These are phyloP conservation scores for Ilex paraguariensis DNA, from an alignment of 305 asterid genomes.

Conservation along the genomic window DNA sequence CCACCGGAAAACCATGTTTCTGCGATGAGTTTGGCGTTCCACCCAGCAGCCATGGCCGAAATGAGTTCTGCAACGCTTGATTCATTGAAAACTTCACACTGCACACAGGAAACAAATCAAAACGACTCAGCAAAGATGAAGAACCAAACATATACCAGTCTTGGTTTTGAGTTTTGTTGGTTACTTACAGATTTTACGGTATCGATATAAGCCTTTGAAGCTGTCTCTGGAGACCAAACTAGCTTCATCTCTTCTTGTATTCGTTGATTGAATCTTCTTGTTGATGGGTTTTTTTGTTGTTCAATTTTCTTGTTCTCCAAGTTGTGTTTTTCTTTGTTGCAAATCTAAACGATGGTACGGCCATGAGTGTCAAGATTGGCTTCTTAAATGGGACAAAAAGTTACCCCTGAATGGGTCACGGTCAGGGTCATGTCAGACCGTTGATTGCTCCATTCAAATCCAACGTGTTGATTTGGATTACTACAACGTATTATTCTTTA, in stretches of 20 bases:
- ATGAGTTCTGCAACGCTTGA: conserved; percentile 72
- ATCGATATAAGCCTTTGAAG: conserved; percentile 41
- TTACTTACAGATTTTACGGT: conserved; percentile 46
- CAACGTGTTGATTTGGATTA: background rate
- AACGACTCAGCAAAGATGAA: background rate
- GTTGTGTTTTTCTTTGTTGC: conserved; percentile 21
- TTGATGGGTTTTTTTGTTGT: background rate
- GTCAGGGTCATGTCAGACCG: background rate
- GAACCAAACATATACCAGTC: background rate
- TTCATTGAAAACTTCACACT: conserved; percentile 48
- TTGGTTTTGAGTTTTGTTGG: no score
- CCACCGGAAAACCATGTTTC: conserved; percentile 90
- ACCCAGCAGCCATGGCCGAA: conserved; percentile 97
- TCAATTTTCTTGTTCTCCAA: conserved; percentile 18
- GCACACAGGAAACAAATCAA: conserved; percentile 4
- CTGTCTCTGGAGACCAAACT: conserved; percentile 50
- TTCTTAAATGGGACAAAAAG: background rate
- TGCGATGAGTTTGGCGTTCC: conserved; percentile 70
- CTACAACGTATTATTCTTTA: no score
- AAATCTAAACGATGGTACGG: conserved; percentile 1
- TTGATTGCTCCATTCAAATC: background rate
- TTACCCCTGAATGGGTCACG: no score
- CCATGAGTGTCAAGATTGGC: background rate
- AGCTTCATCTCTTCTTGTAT: conserved; percentile 31
- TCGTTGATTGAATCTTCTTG: background rate